Conservation (phyloP, 2,329 filamentous ascomycete genomes). For the Aspergillus costaricaensis region DNA sequence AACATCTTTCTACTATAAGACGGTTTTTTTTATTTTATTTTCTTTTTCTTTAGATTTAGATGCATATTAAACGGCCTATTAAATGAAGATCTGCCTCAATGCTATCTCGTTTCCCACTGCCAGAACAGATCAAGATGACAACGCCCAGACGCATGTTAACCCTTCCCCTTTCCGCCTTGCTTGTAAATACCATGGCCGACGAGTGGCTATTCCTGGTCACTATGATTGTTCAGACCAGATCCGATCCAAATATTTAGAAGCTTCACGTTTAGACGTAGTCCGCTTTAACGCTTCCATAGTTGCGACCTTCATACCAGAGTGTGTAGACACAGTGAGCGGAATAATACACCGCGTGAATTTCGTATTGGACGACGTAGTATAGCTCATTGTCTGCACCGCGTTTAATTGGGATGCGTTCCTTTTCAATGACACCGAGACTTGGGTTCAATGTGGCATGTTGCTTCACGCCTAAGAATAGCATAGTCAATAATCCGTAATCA, state of each 20-base stretch:
- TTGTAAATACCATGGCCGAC: background rate
- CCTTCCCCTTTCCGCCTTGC: background rate
- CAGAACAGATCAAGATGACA: background rate
- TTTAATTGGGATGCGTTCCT: constrained; percentile 9
- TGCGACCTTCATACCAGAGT: constrained; percentile 20
- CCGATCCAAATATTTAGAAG: background rate
- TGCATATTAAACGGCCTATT: background rate
- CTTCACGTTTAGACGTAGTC: constrained; percentile 20
- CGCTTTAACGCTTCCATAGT: constrained; percentile 23
- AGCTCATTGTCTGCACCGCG: constrained; percentile 11
- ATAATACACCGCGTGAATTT: constrained; percentile 17
- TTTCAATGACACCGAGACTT: constrained; percentile 17
- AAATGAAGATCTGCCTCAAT: background rate
- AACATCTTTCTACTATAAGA: background rate
- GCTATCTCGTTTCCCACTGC: no score
- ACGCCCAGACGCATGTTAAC: background rate
- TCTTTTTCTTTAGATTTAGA: background rate
- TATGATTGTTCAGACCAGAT: no score
- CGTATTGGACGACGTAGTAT: constrained; percentile 12
- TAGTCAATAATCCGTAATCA: background rate
- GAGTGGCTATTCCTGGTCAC: background rate
- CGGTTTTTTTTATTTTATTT: background rate
- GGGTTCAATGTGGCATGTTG: constrained; percentile 20
- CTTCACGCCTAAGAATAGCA: constrained; percentile 17
- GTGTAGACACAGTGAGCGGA: constrained; percentile 26